Evolutionary conservation across 83 land plant genomes (phyloP).

Genomic region (Picea engelmannii): DNA sequence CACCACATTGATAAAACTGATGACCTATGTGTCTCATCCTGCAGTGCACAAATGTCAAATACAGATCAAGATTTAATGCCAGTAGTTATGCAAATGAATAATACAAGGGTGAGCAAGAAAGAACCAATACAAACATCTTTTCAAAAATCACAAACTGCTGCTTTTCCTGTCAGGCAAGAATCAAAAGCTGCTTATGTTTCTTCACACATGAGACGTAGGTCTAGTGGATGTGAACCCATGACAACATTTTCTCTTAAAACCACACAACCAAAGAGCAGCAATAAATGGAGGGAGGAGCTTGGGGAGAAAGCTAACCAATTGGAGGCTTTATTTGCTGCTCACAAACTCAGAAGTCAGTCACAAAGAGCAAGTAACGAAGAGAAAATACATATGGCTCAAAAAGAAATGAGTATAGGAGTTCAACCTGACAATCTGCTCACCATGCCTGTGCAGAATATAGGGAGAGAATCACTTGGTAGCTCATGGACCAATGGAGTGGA

Average conservation of each 20-base stretch:
- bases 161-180: not conserved
- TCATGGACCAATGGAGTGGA: conserved; percentile 65
- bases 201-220: conserved; percentile 6
- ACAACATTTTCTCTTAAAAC: not conserved
- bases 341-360: conserved; percentile 14
- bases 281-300: conserved; percentile 63
- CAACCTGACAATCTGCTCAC: not conserved
- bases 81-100: not conserved
- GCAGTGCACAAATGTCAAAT: not conserved
- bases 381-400: not conserved
- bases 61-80: conserved; percentile 11
- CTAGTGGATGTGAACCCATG: conserved; percentile 7
- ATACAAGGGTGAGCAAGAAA: not conserved
- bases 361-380: not conserved
- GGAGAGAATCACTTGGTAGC: conserved; percentile 24
- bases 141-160: not conserved
- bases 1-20: not conserved
- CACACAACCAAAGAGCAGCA: conserved; percentile 48
- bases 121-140: conserved; percentile 6
- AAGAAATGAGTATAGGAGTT: conserved; percentile 1
- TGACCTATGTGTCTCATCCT: not conserved
- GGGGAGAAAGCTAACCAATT: conserved; percentile 69
- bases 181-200: conserved; percentile 2
- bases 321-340: conserved; percentile 55
- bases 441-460: conserved; percentile 11